These are phyloP conservation scores for Hortaea werneckii DNA, from an alignment of 2,329 filamentous ascomycete species.

Conservation along the genomic window DNA sequence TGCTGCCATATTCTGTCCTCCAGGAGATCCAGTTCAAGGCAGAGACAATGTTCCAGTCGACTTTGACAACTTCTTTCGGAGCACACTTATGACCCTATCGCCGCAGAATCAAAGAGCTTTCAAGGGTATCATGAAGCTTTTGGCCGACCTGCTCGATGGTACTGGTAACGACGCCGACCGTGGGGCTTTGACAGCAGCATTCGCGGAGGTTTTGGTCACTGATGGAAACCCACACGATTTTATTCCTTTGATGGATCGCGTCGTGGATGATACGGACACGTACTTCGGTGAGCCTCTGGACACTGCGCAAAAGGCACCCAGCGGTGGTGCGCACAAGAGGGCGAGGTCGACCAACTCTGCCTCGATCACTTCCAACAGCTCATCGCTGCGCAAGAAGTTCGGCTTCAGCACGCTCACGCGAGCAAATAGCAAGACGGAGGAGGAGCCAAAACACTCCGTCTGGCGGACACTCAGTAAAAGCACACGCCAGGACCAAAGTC, in stretches of 20 bases:
- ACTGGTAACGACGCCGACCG: slow-evolving; percentile 86
- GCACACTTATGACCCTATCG: slow-evolving; percentile 41
- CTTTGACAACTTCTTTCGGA: slow-evolving; percentile 52
- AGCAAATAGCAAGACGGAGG: slow-evolving; percentile 66
- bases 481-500: slow-evolving; percentile 47
- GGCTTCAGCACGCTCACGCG: slow-evolving; percentile 63
- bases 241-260: slow-evolving; percentile 76
- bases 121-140: slow-evolving; percentile 69
- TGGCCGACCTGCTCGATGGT: slow-evolving; percentile 79
- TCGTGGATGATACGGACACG: slow-evolving; percentile 80
- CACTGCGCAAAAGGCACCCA: slow-evolving; percentile 11
- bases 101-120: slow-evolving; percentile 64
- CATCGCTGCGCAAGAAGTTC: slow-evolving; percentile 74
- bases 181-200: slow-evolving; percentile 76
- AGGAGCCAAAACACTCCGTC: slow-evolving; percentile 59
- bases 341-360: slow-evolving; percentile 54
- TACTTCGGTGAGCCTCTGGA: slow-evolving; percentile 61
- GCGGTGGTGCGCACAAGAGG: slow-evolving; percentile 32
- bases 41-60: slow-evolving; percentile 56
- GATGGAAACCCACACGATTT: slow-evolving; percentile 70
- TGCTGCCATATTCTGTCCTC: slow-evolving; percentile 63
- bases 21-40: slow-evolving; percentile 60
- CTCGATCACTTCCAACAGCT: slow-evolving; percentile 75
- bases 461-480: slow-evolving; percentile 85
- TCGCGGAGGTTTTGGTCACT: slow-evolving; percentile 74